Evolutionary conservation across 1,284 basidiomycete genomes (phyloP).

Genomic region (Xerocomus minutiporus): DNA sequence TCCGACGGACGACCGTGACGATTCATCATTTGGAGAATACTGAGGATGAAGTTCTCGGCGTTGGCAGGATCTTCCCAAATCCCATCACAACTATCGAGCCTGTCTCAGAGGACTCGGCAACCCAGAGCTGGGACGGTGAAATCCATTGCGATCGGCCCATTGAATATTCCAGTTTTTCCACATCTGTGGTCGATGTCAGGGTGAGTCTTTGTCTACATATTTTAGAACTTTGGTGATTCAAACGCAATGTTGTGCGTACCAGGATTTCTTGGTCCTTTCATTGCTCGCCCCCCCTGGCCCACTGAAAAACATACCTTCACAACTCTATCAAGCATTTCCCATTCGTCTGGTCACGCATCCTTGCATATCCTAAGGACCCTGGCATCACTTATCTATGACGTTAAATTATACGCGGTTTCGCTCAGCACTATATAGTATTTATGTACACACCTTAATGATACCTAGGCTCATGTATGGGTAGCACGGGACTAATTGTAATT

Average conservation of each 20-base stretch:
- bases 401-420: slow-evolving; percentile 18
- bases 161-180: slow-evolving; percentile 39
- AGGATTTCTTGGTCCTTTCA: slow-evolving; percentile 55
- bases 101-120: slow-evolving; percentile 6
- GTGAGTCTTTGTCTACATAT: slow-evolving; percentile 18
- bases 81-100: slow-evolving; percentile 15
- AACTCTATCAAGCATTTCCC: slow-evolving; percentile 42
- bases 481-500: neutral
- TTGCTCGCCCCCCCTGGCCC: slow-evolving; percentile 29
- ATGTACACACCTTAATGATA: slow-evolving; percentile 12
- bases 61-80: slow-evolving; percentile 20
- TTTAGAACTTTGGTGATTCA: neutral
- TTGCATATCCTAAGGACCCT: slow-evolving; percentile 25
- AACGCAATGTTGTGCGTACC: slow-evolving; percentile 5
- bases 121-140: slow-evolving; percentile 42
- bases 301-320: slow-evolving; percentile 29
- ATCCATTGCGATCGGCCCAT: slow-evolving; percentile 33
- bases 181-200: slow-evolving; percentile 30
- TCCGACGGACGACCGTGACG: slow-evolving; percentile 30
- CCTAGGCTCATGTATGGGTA: neutral
- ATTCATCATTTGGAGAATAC: slow-evolving; percentile 4
- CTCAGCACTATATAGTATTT: slow-evolving; percentile 1
- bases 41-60: slow-evolving; percentile 29
- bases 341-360: slow-evolving; percentile 51
- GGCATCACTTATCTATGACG: slow-evolving; percentile 11